Base-by-base conservation (phyloP, 441 rosid species). In the Arabidopsis lyrata region DNA sequence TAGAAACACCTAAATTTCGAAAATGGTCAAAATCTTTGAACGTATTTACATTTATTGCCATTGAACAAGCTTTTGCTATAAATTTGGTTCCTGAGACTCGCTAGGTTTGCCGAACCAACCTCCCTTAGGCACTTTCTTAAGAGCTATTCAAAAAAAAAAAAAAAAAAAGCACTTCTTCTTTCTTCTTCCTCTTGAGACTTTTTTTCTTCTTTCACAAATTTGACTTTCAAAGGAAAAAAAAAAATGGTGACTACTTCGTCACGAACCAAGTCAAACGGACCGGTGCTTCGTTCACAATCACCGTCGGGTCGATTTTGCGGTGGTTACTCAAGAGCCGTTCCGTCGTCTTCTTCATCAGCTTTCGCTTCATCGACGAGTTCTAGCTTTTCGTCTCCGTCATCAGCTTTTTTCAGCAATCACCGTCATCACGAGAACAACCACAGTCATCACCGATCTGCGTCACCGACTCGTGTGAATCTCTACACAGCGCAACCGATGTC, bases 331-430 rank as follows among this genome's bases (percentile, higher is more conserved):
- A 6, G 5, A 55, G 20, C 73, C 3, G 50, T 70, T 6, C 63
- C 63, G 47, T 72, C 88, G 5, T 72, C 92, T 1, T 70, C 87
- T 0, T 78, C 86, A 0, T 81, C 92, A 0, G 81, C 89, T 2
- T 89, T 89, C 57, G 96, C 95, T 50, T 87, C 90, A 0, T 92
- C 86, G 0, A 92, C 96, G 5, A 90, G 89, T 57, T 90, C 86
- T 1, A 85, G 90, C 78, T 92, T 90, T 38, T 84, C 80, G 1
- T 80, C 92, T 0, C 78, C 82, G 12, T 74, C 91, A 0, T 62
- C 93, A 2, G 2, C 90, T 9, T 86, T 81, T 64, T 87, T 86
- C 63, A 63, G 72, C 73, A 72, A 58, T 22, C 61, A 49, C 13
- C 66, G 64, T 31, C 41, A 16, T 20, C 15, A 24, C 8, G 45